A percentile compares a stretch with the other conserved stretches of the same genome.
phyloP scores from a whole-genome alignment of 2,329 filamentous ascomycete species.

The Ramularia collo-cygni region DNA sequence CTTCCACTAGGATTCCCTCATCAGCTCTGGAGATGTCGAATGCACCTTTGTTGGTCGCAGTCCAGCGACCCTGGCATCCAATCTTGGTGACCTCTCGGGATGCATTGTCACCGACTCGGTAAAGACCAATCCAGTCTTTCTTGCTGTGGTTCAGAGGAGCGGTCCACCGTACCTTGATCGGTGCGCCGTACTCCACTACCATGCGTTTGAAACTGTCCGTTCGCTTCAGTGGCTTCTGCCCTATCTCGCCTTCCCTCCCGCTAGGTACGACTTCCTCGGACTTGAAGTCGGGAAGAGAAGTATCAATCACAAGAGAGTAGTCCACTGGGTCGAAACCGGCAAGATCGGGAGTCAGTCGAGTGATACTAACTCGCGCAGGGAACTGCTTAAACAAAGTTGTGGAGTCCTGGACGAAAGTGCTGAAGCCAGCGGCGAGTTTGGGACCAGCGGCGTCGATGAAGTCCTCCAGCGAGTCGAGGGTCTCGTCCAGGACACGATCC shows the following conservation, averaged over 20 bases:
- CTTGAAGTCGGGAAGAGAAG: constrained; percentile 42
- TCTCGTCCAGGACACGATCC: constrained; percentile 79
- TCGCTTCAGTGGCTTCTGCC: constrained; percentile 57
- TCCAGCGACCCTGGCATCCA: constrained; percentile 81
- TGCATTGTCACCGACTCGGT: constrained; percentile 90
- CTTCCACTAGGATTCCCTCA: constrained; percentile 64
- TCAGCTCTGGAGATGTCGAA: constrained; percentile 73
- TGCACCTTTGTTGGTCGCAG: constrained; percentile 66
- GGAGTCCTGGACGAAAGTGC: constrained; percentile 80
- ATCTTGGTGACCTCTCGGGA: constrained; percentile 79
- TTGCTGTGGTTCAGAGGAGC: constrained; percentile 82
- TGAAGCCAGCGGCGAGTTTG: constrained; percentile 78
- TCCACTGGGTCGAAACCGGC: constrained; percentile 71
- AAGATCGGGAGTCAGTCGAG: constrained; percentile 69
- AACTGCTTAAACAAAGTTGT: constrained; percentile 83
- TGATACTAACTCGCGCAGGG: constrained; percentile 77
- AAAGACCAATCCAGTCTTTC: constrained; percentile 92
- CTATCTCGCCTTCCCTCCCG: constrained; percentile 66
- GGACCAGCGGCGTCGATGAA: constrained; percentile 79
- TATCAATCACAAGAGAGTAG: constrained; percentile 71
- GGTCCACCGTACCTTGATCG: constrained; percentile 83
- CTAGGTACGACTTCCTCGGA: constrained; percentile 47
- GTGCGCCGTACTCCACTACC: constrained; percentile 80
- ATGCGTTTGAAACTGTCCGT: constrained; percentile 62
- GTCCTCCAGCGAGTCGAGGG: constrained; percentile 83